Evolutionary conservation across 371 early-diverging fungal genomes (phyloP), one percentile per base, ranked within the genome.

Genomic region (Apophysomyces elegans): DNA sequence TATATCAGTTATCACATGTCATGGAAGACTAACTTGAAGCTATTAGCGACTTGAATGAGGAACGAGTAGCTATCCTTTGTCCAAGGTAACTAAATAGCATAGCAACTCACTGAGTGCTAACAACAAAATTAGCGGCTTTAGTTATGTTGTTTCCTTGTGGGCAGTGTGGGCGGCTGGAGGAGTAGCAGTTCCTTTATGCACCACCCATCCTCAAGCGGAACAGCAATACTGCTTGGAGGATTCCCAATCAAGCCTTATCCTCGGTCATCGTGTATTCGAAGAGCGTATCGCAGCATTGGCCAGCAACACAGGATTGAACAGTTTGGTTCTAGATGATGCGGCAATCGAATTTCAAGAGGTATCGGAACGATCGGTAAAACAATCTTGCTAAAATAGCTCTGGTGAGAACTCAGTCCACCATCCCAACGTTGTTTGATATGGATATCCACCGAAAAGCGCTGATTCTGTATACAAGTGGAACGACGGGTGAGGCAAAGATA

Each of bases 401-500:
- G 18, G 41, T 46, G 36, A 58, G 36, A 32, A 37, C 26, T 36
- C 11, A 63, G 66, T 7, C 61, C 32, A 32, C 58, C 14, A 46
- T 70, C 7, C 71, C 70, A 9, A 54, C 41, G 13, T 41, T 73
- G 14, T 44, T 71, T 38, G 64, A 75, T 7, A 63, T 70, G 35
- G 71, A 85, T 56, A 66, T 75, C 12, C 36, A 73, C 21, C 65
- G 79, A 56, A 70, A 88, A 18, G 93, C 93, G 0, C 60, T 93
- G 74, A 90, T 94, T 64, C 88, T 94, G 18, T 94, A 91, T 77
- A 95, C 94, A 0, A 90, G 90, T 67, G 93, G 91, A 8, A 91
- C 90, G 0, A 90, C 90, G 5, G 88, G 88, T 58, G 75, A 68
- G 59, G 12, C 13, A 56, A 9, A 46, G 35, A 36, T 6, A 58